Percentiles rank a stretch among this genome's conserved stretches.
Conservation (phyloP, 1,284 basidiomycete species). For the Chiua sp. region DNA sequence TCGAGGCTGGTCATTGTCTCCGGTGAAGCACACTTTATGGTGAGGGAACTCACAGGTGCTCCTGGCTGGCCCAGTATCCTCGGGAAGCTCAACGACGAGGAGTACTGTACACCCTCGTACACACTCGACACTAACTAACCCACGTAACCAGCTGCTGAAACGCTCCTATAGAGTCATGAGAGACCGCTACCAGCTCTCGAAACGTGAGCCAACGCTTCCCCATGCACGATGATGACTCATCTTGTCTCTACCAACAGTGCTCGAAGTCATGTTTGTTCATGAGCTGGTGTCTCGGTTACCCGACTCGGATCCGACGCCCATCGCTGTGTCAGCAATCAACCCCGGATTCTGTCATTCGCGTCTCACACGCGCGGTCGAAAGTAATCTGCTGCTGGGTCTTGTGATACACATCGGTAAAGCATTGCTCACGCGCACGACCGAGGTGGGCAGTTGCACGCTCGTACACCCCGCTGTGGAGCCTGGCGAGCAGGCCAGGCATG, state of each 20-base stretch:
- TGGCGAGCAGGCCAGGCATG: slow-evolving; percentile 29
- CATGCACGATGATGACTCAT: background rate
- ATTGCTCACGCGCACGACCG: slow-evolving; percentile 33
- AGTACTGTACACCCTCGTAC: slow-evolving; percentile 34
- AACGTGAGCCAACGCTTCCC: slow-evolving; percentile 32
- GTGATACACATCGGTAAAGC: slow-evolving; percentile 10
- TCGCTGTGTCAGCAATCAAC: slow-evolving; percentile 41
- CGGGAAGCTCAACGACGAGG: slow-evolving; percentile 33
- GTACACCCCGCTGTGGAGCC: slow-evolving; percentile 32
- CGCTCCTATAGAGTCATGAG: slow-evolving; percentile 19
- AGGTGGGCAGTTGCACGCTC: slow-evolving; percentile 37
- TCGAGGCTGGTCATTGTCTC: slow-evolving; percentile 37
- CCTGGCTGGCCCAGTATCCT: slow-evolving; percentile 33
- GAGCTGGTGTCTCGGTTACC: slow-evolving; percentile 40
- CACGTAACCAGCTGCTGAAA: background rate
- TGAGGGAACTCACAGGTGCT: slow-evolving; percentile 12
- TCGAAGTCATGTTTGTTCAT: slow-evolving; percentile 38
- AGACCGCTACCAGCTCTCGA: slow-evolving; percentile 39
- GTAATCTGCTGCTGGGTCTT: slow-evolving; percentile 2
- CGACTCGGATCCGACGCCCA: slow-evolving; percentile 28
- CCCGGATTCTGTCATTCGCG: slow-evolving; percentile 40
- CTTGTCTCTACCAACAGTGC: slow-evolving; percentile 20
- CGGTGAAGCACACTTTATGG: slow-evolving; percentile 28
- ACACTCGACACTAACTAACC: slow-evolving; percentile 2
- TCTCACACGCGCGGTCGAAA: slow-evolving; percentile 25